phyloP scores from a whole-genome alignment of 2,329 filamentous ascomycete genomes.

The Sordariomycetes sp. region DNA sequence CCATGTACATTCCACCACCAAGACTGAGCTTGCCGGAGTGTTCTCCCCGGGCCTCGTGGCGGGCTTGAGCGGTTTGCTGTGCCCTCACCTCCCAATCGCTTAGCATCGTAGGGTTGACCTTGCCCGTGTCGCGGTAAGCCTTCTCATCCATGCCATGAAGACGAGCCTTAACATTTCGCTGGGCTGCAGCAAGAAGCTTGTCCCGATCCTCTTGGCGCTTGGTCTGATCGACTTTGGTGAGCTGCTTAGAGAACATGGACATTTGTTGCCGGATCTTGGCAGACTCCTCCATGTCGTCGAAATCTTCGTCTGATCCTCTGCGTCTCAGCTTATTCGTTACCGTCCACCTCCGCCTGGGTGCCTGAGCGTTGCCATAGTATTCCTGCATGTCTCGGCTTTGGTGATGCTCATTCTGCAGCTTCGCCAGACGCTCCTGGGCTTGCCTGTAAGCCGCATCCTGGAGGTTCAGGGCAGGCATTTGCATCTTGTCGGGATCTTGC shows the following conservation, averaged over 20 bases:
- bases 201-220: conserved; percentile 71
- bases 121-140: conserved; percentile 68
- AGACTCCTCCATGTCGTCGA: conserved; percentile 59
- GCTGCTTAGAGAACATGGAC: conserved; percentile 61
- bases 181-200: conserved; percentile 66
- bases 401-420: conserved; percentile 63
- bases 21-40: conserved; percentile 54
- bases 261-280: conserved; percentile 69
- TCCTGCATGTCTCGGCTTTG: conserved; percentile 57
- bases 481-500: conserved; percentile 15
- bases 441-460: conserved; percentile 83
- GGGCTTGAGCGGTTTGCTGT: conserved; percentile 56
- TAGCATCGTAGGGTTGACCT: conserved; percentile 57
- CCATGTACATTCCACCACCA: conserved; percentile 73
- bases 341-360: conserved; percentile 33
- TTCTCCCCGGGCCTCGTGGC: conserved; percentile 49
- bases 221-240: conserved; percentile 60
- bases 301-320: conserved; percentile 55
- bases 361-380: conserved; percentile 58
- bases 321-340: conserved; percentile 47
- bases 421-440: conserved; percentile 74
- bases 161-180: conserved; percentile 73
- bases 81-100: conserved; percentile 76
- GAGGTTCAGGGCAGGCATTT: conserved; percentile 46
- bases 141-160: conserved; percentile 76